Percentiles rank a stretch among this genome's conserved stretches.
phyloP scores from a whole-genome alignment of 1,284 basidiomycete species.

The Termitomyces sp. region DNA sequence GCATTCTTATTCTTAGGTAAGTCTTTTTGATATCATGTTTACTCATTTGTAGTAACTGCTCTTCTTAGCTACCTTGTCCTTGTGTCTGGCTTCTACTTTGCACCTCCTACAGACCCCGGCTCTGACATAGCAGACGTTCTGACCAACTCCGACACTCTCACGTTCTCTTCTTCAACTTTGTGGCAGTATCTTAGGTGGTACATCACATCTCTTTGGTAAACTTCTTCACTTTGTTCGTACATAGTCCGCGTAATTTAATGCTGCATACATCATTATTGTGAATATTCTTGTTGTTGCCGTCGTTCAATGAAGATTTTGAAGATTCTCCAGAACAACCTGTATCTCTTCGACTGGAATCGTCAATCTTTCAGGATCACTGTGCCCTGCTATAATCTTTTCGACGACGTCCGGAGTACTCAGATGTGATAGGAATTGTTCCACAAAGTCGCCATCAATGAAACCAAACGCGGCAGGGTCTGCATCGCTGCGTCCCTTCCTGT shows the following conservation, averaged over 20 bases:
- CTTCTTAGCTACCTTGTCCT: conserved; percentile 70
- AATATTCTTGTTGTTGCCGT: conserved; percentile 10
- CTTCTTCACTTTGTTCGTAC: conserved; percentile 3
- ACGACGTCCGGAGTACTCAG: conserved; percentile 30
- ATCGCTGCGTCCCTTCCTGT: conserved; percentile 49
- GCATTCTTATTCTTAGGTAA: conserved; percentile 86
- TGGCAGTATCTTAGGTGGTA: conserved; percentile 35
- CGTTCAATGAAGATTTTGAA: conserved; percentile 60
- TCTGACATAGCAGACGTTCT: conserved; percentile 29
- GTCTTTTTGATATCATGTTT: conserved; percentile 14
- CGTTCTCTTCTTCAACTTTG: conserved; percentile 31
- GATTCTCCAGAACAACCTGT: conserved; percentile 49
- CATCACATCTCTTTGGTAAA: conserved; percentile 25
- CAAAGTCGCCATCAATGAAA: conserved; percentile 87
- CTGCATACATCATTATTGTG: conserved; percentile 18
- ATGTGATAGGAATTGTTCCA: conserved; percentile 62
- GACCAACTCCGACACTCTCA: conserved; percentile 17
- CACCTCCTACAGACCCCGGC: conserved; percentile 42
- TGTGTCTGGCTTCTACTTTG: conserved; percentile 75
- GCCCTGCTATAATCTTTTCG: conserved; percentile 47
- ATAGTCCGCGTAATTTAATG: conserved; percentile 15
- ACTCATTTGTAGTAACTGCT: background rate
- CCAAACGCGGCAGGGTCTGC: conserved; percentile 56
- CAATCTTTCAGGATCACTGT: conserved; percentile 50
- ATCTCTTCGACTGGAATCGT: conserved; percentile 40